Conservation (phyloP, 495 filamentous ascomycete species). For the Annulohypoxylon nitens region DNA sequence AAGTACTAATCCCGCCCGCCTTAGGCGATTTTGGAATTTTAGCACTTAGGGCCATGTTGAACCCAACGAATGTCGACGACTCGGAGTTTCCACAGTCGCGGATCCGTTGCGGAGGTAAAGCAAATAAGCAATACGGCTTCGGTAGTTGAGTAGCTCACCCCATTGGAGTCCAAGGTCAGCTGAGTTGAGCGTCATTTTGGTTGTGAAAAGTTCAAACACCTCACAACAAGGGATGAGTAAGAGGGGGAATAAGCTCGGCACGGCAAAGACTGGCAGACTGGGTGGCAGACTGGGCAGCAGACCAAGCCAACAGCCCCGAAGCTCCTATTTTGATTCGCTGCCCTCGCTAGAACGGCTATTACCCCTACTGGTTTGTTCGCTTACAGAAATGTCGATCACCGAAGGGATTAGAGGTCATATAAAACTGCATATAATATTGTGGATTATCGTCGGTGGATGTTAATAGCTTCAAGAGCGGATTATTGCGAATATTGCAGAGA, state of each 20-base stretch:
- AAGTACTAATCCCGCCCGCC: not conserved
- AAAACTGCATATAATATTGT: conserved; percentile 6
- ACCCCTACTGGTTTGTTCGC: conserved; percentile 20
- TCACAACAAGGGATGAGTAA: conserved; percentile 23
- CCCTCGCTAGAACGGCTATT: conserved; percentile 11
- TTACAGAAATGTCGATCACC: not conserved
- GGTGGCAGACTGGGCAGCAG: not conserved
- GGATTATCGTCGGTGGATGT: conserved; percentile 18
- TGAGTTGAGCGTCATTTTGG: conserved; percentile 5
- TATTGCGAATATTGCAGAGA: not conserved
- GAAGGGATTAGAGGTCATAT: not conserved
- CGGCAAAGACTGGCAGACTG: not conserved
- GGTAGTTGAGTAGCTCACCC: conserved; percentile 34
- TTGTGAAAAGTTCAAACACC: conserved; percentile 25
- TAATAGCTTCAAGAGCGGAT: conserved; percentile 2
- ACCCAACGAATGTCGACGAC: conserved; percentile 19
- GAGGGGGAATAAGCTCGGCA: conserved; percentile 37
- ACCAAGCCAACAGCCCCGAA: conserved; percentile 1
- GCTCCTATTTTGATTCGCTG: conserved; percentile 25
- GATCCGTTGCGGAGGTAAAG: conserved; percentile 8
- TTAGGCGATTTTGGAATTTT: not conserved
- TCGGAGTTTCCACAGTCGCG: conserved; percentile 31
- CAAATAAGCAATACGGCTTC: conserved; percentile 21
- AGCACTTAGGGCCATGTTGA: conserved; percentile 9
- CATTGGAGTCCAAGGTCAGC: conserved; percentile 19